Evolutionary conservation across 1,284 basidiomycete genomes (phyloP).

Genomic region (Ganoderma lucidum): DNA sequence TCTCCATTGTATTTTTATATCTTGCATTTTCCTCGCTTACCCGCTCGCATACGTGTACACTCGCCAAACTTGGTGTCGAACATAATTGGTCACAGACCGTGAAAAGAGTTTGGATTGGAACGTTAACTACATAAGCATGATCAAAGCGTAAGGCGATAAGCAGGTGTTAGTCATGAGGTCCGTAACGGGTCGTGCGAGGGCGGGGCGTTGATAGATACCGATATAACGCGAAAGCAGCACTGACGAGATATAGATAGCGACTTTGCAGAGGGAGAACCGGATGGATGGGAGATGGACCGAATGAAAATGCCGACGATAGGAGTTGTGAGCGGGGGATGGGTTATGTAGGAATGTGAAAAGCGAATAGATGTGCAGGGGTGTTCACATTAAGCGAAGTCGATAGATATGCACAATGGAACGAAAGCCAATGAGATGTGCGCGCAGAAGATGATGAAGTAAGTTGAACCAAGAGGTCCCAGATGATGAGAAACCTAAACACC

Average conservation of each 20-base stretch:
- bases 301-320: slow-evolving; percentile 5
- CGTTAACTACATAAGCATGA: slow-evolving; percentile 34
- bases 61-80: slow-evolving; percentile 5
- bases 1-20: slow-evolving; percentile 29
- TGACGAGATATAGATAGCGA: slow-evolving; percentile 35
- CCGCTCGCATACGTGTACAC: slow-evolving; percentile 16
- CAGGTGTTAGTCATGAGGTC: slow-evolving; percentile 30
- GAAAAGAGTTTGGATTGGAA: slow-evolving; percentile 25
- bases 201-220: slow-evolving; percentile 36
- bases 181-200: slow-evolving; percentile 32
- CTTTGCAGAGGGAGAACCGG: slow-evolving; percentile 17
- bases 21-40: slow-evolving; percentile 19
- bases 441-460: neutral
- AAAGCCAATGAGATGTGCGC: slow-evolving; percentile 11
- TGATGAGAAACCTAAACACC: neutral
- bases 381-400: slow-evolving; percentile 20
- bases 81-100: slow-evolving; percentile 28
- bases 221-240: slow-evolving; percentile 36
- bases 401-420: slow-evolving; percentile 23
- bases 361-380: slow-evolving; percentile 10
- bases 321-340: slow-evolving; percentile 6
- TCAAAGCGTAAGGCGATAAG: slow-evolving; percentile 31
- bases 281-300: neutral
- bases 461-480: slow-evolving; percentile 13
- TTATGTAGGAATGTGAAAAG: slow-evolving; percentile 8